phyloP scores from a whole-genome alignment of 192 early-diverging fungal species.

The Oehlia diaphana region DNA sequence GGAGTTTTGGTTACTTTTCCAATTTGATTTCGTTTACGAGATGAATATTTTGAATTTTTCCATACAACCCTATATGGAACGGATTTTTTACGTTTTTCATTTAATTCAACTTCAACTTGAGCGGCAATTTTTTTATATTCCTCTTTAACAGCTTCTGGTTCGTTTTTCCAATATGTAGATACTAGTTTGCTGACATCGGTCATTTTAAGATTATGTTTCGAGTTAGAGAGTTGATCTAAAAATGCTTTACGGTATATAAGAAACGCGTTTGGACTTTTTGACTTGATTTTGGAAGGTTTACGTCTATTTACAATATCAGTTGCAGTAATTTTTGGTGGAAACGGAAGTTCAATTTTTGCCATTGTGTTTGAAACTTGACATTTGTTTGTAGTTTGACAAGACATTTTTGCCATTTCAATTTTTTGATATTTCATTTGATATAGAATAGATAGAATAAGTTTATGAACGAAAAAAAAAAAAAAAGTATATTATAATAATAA shows the following conservation, averaged over 20 bases:
- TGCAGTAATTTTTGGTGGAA: background rate
- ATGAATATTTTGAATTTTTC: background rate
- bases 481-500: no score
- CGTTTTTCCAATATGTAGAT: background rate
- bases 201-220: background rate
- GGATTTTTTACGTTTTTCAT: background rate
- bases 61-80: background rate
- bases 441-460: no score
- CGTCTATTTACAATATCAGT: background rate
- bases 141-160: background rate
- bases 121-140: background rate
- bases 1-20: no score
- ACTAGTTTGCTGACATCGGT: background rate
- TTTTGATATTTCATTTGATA: no score
- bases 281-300: background rate
- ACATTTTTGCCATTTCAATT: no score
- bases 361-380: no score
- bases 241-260: slow-evolving; percentile 1
- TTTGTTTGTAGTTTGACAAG: no score
- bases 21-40: no score
- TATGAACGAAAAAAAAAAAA: no score
- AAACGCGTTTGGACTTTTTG: slow-evolving; percentile 10
- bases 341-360: background rate
- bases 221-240: background rate
- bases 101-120: background rate